phyloP scores from a whole-genome alignment of 2,329 filamentous ascomycete genomes.

The Anisogramma anomala region DNA sequence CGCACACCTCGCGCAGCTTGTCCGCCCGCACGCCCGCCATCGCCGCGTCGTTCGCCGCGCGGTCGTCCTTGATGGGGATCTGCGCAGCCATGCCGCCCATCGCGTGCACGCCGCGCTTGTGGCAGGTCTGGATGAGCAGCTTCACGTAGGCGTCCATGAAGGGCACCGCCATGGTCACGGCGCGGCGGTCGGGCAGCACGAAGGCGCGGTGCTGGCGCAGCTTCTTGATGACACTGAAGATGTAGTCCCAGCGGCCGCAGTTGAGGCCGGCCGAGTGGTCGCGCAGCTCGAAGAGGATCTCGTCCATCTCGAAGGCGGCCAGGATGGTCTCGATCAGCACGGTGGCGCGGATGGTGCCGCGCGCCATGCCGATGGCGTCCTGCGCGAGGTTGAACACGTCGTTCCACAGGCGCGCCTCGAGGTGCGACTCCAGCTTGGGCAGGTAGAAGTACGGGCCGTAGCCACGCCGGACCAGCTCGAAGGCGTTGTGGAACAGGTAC shows the following conservation, averaged over 20 bases:
- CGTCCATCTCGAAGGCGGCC: constrained; percentile 98
- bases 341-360: constrained; percentile 88
- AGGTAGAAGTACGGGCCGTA: constrained; percentile 95
- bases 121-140: constrained; percentile 95
- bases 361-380: constrained; percentile 79
- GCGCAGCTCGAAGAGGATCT: constrained; percentile 98
- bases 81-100: constrained; percentile 99
- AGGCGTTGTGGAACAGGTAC: constrained; percentile 98
- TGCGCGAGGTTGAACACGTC: constrained; percentile 94
- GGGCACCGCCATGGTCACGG: constrained; percentile 93
- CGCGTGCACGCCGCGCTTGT: constrained; percentile 90
- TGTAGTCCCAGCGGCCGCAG: constrained; percentile 99
- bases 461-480: constrained; percentile 73
- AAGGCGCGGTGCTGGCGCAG: constrained; percentile 93
- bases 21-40: constrained; percentile 90
- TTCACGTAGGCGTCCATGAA: constrained; percentile 98
- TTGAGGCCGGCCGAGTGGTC: constrained; percentile 95
- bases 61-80: constrained; percentile 95
- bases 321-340: constrained; percentile 97
- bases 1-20: constrained; percentile 90
- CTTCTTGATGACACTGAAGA: constrained; percentile 99
- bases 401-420: constrained; percentile 96
- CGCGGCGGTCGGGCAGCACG: constrained; percentile 79
- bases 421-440: constrained; percentile 95
- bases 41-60: constrained; percentile 79